Evolutionary conservation across 192 early-diverging fungal genomes (phyloP), one percentile per base, ranked within the genome.

Genomic region (Thoreauomyces humboldtii): DNA sequence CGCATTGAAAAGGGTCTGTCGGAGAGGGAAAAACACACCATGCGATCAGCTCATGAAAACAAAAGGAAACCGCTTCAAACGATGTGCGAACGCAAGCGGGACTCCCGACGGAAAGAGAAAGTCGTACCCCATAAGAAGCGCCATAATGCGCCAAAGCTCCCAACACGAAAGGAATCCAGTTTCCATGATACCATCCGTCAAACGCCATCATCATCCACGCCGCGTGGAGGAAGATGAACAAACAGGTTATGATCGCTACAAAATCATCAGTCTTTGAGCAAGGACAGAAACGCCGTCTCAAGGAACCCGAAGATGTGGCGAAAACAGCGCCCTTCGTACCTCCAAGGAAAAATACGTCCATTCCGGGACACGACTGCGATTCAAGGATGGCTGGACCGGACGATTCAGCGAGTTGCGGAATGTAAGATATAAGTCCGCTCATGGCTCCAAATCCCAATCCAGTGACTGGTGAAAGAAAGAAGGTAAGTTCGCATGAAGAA

Each of bases 161-260:
- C 71, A 79, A 87, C 11, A 61, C 51, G 34, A 83, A 69, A 35
- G 83, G 74, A 29, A 63, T 44, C 58, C 68, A 81, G 1, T 75
- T 71, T 9, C 75, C 65, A 2, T 56, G 36, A 36, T 73, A 74
- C 67, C 80, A 87, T 25, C 87, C 87, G 31, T 89, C 85, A 72
- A 89, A 91, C 0, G 84, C 80, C 28, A 91, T 70, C 73, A 91
- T 84, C 76, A 82, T 89, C 90, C 90, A 92, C 3, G 71, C 73
- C 28, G 82, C 83, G 59, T 92, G 83, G 32, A 88, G 77, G 29
- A 92, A 74, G 29, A 85, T 87, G 53, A 89, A 87, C 45, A 91
- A 22, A 37, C 79, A 82, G 1, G 88, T 89, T 5, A 79, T 87
- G 12, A 91, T 71, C 7, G 90, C 90, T 88, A 66, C 38, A 2